These are phyloP conservation scores for Fusarium sulawesiense DNA, from an alignment of 2,329 filamentous ascomycete species.

Conservation along the genomic window DNA sequence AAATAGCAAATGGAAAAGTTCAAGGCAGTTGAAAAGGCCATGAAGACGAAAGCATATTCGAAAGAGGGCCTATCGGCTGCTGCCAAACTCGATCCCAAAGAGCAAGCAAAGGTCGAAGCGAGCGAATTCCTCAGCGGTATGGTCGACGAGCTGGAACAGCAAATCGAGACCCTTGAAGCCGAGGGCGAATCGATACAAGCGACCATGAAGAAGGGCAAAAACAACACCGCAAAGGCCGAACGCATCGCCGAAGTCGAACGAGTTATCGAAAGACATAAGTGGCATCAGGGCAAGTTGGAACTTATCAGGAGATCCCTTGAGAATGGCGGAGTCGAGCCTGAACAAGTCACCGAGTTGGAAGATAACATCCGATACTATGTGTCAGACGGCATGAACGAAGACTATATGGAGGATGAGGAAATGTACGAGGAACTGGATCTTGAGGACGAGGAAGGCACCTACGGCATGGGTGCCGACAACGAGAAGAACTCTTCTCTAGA, in stretches of 20 bases:
- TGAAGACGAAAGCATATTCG: slow-evolving; percentile 99
- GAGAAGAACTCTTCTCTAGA: slow-evolving; percentile 97
- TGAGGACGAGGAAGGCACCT: slow-evolving; percentile 90
- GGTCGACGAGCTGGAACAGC: slow-evolving; percentile 92
- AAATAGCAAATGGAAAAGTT: slow-evolving; percentile 97
- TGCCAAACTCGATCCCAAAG: slow-evolving; percentile 94
- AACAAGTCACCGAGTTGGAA: slow-evolving; percentile 88
- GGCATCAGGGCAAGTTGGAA: slow-evolving; percentile 94
- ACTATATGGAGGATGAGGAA: slow-evolving; percentile 93
- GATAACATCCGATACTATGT: slow-evolving; percentile 97
- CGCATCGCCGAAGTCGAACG: slow-evolving; percentile 87
- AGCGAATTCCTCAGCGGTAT: slow-evolving; percentile 86
- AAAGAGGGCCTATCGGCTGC: slow-evolving; percentile 95
- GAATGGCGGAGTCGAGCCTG: slow-evolving; percentile 89
- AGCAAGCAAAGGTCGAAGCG: slow-evolving; percentile 91
- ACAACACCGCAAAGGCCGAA: slow-evolving; percentile 83
- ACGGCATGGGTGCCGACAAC: slow-evolving; percentile 81
- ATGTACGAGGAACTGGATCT: slow-evolving; percentile 96
- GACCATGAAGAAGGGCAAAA: slow-evolving; percentile 95
- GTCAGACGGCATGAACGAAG: slow-evolving; percentile 85
- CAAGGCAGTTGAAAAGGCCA: slow-evolving; percentile 99
- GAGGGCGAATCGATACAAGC: slow-evolving; percentile 88
- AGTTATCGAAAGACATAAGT: slow-evolving; percentile 92
- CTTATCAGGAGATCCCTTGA: slow-evolving; percentile 89
- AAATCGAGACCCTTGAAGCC: slow-evolving; percentile 92